Evolutionary conservation across 2,329 filamentous ascomycete species (phyloP), one percentile per base, ranked within the genome.

Genomic region (Colletotrichum scovillei): DNA sequence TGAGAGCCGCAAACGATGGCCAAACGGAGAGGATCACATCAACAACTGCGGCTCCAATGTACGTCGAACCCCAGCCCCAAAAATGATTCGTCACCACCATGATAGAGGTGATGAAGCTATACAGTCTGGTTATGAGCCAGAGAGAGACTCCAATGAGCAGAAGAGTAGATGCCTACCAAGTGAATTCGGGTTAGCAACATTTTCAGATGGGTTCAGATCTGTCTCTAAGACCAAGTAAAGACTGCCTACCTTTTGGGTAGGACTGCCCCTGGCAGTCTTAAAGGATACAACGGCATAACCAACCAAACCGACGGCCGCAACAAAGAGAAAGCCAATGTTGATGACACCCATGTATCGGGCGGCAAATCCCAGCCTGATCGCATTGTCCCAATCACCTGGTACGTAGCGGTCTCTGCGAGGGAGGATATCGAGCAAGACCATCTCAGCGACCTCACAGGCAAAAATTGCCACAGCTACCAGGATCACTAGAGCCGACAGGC

Each of bases 241-340:
- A 4, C 19, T 12, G 22, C 60, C 0, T n/a, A 69, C 67, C 67
- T 55, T 63, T 6, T 66, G 28, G 1, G 65, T 19, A 11, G 62
- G 52, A 14, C 53, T 70, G 14, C 67, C 55, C 16, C 28, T 4
- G 0, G 67, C 42, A 14, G 65, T 55, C 42, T 59, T 66, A 55
- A 42, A 53, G 1, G 67, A 42, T 22, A 59, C 52, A 32, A 32
- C 38, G 2, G 67, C 46, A n/a, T 70, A 70, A 5, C 65, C 67
- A 8, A 53, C 12, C 19, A 30, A 28, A 3, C 38, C 62, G 11
- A 55, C 22, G 42, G 62, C 62, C 1, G 22, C 24, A 2, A 14
- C 22, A 5, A 19, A 6, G 8, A 49, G 42, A 11, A 49, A 49
- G 16, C 42, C 24, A 14, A 55, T 8, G 22, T 7, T n/a, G 1